Evolutionary conservation across 1,139 yeast genomes (phyloP).

Genomic region (Geotrichum australiense): DNA sequence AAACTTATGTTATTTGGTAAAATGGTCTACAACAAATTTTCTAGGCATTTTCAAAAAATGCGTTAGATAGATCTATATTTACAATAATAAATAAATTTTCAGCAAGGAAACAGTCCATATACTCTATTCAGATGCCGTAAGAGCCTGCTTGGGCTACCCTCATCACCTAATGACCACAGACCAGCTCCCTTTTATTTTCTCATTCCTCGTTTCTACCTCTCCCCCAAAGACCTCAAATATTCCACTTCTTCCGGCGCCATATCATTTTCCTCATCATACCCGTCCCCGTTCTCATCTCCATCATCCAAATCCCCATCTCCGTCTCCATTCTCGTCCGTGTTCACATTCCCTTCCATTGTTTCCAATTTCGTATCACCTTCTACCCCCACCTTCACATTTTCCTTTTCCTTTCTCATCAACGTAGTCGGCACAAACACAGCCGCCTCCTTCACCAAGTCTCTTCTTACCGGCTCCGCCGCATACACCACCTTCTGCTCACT

Average conservation of each 20-base stretch:
- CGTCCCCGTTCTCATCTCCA: conserved; percentile 10
- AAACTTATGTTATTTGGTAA: too few species aligned
- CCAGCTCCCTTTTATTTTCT: too few species aligned
- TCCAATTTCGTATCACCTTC: background rate
- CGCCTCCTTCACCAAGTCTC: conserved; percentile 25
- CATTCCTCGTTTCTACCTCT: too few species aligned
- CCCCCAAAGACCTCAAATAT: conserved; percentile 6
- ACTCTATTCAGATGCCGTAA: too few species aligned
- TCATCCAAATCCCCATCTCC: too few species aligned
- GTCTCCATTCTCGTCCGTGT: conserved; percentile 9
- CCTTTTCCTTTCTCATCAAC: conserved; percentile 16
- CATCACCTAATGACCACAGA: too few species aligned
- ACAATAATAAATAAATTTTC: too few species aligned
- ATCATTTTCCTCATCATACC: background rate
- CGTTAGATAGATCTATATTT: too few species aligned
- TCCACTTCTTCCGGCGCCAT: conserved; percentile 15
- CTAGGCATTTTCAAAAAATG: too few species aligned
- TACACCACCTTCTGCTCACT: conserved; percentile 24
- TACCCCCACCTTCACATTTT: background rate
- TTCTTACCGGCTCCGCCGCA: conserved; percentile 25
- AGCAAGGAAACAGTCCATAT: too few species aligned
- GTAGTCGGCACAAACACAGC: conserved; percentile 24
- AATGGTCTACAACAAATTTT: too few species aligned
- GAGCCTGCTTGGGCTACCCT: too few species aligned
- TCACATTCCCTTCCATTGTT: background rate